Evolutionary conservation across 192 early-diverging fungal species (phyloP).

Genomic region (Linnemannia hyalina): DNA sequence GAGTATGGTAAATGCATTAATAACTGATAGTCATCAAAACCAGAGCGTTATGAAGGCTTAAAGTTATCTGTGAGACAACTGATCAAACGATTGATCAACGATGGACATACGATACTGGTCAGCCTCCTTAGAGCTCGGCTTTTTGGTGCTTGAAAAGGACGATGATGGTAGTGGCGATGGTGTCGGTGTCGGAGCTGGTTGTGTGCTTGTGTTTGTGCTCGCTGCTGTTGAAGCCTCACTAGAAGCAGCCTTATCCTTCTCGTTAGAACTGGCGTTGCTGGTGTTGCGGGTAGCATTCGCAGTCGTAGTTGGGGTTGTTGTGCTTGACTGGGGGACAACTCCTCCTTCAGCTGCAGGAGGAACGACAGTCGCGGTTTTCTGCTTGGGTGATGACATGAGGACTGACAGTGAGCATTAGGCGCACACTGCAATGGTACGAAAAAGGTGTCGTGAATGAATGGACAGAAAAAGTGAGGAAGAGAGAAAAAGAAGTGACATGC

Average conservation of each 20-base stretch:
- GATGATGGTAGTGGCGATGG: not conserved
- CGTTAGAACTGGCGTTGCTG: not conserved
- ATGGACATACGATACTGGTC: conserved; percentile 21
- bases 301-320: not conserved
- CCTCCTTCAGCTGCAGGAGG: not conserved
- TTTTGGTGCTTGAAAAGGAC: not conserved
- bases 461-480: not conserved
- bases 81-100: not conserved
- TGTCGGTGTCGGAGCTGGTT: not conserved
- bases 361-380: not conserved
- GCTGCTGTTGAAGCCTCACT: not conserved
- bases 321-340: not conserved
- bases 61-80: not conserved
- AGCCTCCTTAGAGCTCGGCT: not conserved
- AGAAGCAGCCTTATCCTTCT: not conserved
- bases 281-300: not conserved
- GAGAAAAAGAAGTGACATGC: not conserved
- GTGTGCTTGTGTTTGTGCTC: not conserved
- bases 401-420: not conserved
- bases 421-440: not conserved
- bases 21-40: not conserved
- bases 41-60: not conserved
- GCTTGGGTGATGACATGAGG: not conserved
- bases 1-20: not conserved
- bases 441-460: not conserved